Conservation (phyloP, 2,329 filamentous ascomycete genomes). For the Gaeumannomyces tritici region DNA sequence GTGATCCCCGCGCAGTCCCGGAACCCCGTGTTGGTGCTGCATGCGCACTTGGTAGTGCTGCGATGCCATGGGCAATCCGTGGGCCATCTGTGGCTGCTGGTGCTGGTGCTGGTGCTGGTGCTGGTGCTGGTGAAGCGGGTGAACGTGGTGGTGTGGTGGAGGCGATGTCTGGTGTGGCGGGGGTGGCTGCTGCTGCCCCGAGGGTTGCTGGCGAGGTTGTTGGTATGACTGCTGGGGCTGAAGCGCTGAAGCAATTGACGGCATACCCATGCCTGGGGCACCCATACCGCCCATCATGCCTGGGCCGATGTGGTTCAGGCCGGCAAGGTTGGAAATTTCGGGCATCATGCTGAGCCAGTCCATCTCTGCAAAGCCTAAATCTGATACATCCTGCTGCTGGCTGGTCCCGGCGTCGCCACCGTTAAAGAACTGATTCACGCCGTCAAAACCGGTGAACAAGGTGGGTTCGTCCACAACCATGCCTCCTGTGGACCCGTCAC, state of each 20-base stretch:
- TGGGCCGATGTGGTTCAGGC: neutral
- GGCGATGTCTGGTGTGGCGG: neutral
- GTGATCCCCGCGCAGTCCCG: neutral
- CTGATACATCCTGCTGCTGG: conserved; percentile 10
- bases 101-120: neutral
- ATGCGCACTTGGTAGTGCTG: neutral
- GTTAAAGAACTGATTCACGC: conserved; percentile 21
- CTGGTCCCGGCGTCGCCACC: conserved; percentile 15
- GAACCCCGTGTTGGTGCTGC: neutral
- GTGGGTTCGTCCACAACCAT: conserved; percentile 14
- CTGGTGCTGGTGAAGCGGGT: neutral
- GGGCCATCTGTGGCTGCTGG: neutral
- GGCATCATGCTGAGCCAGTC: conserved; percentile 39
- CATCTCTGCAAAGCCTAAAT: conserved; percentile 26
- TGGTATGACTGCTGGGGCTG: neutral
- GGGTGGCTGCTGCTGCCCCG: neutral
- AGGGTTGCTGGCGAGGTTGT: neutral
- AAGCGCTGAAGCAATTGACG: neutral
- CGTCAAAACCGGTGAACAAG: conserved; percentile 16
- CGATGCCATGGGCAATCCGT: neutral
- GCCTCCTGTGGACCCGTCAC: neutral
- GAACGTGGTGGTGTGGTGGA: neutral
- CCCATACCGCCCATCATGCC: neutral
- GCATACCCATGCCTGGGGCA: neutral
- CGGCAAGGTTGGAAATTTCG: conserved; percentile 15